A percentile compares a stretch with the other conserved stretches of the same genome.
phyloP scores from a whole-genome alignment of 108 stramenopile species.

The Chaetoceros tenuissimus region DNA sequence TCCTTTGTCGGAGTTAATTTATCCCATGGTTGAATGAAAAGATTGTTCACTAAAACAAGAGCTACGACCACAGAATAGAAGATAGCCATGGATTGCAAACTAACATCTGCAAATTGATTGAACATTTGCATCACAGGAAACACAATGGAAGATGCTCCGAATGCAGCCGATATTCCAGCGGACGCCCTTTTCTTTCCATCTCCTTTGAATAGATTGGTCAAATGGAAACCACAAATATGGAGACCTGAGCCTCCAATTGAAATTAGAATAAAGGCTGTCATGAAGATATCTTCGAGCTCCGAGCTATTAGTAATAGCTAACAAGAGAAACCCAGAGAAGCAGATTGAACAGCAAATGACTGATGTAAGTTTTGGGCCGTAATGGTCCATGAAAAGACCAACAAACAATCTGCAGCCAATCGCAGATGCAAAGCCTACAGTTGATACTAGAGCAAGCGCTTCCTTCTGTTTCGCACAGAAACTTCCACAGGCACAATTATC shows the following conservation, averaged over 20 bases:
- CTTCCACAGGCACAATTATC: conserved; percentile 8
- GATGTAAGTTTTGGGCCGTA: conserved; percentile 11
- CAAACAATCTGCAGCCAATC: conserved; percentile 6
- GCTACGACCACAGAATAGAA: conserved; percentile 5
- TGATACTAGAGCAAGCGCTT: conserved; percentile 7
- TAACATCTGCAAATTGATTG: conserved; percentile 4
- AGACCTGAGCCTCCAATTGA: conserved; percentile 10
- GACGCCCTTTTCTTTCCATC: conserved; percentile 8
- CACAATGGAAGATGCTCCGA: conserved; percentile 10
- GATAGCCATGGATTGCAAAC: background rate
- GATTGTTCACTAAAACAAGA: conserved; percentile 7
- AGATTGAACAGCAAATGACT: conserved; percentile 1
- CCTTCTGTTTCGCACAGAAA: conserved; percentile 9
- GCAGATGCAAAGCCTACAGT: conserved; percentile 8
- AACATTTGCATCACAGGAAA: conserved; percentile 15
- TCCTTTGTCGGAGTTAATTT: background rate
- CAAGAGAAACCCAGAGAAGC: conserved; percentile 1
- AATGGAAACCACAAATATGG: conserved; percentile 10
- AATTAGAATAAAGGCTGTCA: conserved; percentile 4
- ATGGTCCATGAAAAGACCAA: conserved; percentile 10
- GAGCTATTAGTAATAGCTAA: background rate
- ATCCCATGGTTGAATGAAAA: conserved; percentile 12
- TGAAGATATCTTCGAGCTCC: background rate
- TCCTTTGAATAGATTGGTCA: conserved; percentile 6
- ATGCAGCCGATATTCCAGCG: conserved; percentile 10